These are phyloP conservation scores for Sphenostylis stenocarpa DNA, from an alignment of 306 rosid species.

Conservation along the genomic window DNA sequence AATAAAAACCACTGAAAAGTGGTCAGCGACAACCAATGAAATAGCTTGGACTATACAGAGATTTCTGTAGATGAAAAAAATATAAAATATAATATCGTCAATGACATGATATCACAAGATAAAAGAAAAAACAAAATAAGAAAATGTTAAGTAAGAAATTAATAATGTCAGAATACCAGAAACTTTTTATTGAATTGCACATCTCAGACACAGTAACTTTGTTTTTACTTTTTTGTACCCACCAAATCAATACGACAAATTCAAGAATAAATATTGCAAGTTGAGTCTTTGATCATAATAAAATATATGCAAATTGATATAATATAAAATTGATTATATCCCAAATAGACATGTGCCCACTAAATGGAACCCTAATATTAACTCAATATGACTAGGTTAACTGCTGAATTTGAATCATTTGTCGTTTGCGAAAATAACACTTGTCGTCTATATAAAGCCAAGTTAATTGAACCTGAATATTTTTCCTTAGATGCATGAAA, in stretches of 20 bases:
- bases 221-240: not conserved
- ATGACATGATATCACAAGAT: too few relatives aligned
- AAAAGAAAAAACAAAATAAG: too few relatives aligned
- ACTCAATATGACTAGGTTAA: not conserved
- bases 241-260: not conserved
- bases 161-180: not conserved
- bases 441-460: not conserved
- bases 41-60: too few relatives aligned
- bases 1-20: too few relatives aligned
- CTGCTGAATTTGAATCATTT: slow-evolving; percentile 2
- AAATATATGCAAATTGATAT: slow-evolving; percentile 9
- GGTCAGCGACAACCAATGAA: too few relatives aligned
- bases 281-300: slow-evolving; percentile 10
- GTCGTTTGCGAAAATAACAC: not conserved
- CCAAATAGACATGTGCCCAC: slow-evolving; percentile 15
- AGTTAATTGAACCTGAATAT: slow-evolving; percentile 36
- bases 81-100: too few relatives aligned
- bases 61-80: too few relatives aligned
- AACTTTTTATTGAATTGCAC: too few relatives aligned
- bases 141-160: too few relatives aligned
- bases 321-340: not conserved
- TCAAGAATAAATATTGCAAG: too few relatives aligned
- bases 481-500: not conserved
- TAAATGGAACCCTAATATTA: not conserved
- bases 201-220: not conserved